These are phyloP conservation scores for Scedosporium dehoogii DNA, from an alignment of 2,329 filamentous ascomycete genomes.

Conservation along the genomic window DNA sequence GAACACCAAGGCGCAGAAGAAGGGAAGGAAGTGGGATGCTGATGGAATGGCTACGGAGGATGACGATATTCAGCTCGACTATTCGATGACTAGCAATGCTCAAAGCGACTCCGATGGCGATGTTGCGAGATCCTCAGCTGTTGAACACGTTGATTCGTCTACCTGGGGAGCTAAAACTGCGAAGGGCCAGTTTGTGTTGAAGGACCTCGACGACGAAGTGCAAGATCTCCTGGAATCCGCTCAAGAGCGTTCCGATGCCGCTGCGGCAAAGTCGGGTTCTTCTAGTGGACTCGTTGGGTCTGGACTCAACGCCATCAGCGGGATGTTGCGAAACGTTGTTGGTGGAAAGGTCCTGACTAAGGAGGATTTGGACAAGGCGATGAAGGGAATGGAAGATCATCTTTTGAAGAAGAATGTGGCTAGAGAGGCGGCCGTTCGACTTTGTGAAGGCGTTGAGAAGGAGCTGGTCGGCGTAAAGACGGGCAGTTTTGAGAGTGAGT, in stretches of 20 bases:
- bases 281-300: conserved; percentile 64
- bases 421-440: conserved; percentile 79
- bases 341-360: conserved; percentile 88
- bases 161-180: conserved; percentile 78
- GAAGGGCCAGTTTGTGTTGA: conserved; percentile 88
- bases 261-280: conserved; percentile 31
- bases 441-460: conserved; percentile 85
- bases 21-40: conserved; percentile 84
- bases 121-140: conserved; percentile 41
- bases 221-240: conserved; percentile 77
- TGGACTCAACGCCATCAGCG: conserved; percentile 71
- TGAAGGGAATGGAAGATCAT: conserved; percentile 95
- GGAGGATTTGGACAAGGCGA: conserved; percentile 79
- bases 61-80: conserved; percentile 72
- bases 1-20: conserved; percentile 56
- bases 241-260: conserved; percentile 48
- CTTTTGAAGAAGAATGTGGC: conserved; percentile 93
- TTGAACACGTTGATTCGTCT: conserved; percentile 67
- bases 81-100: conserved; percentile 58
- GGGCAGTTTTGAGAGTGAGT: conserved; percentile 68
- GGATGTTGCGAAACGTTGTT: conserved; percentile 88
- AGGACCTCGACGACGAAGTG: conserved; percentile 88
- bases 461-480: conserved; percentile 89
- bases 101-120: conserved; percentile 28
- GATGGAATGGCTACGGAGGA: conserved; percentile 82